These are phyloP conservation scores for Prorocentrum cordatum DNA, from an alignment of 169 alveolate species.

Conservation along the genomic window DNA sequence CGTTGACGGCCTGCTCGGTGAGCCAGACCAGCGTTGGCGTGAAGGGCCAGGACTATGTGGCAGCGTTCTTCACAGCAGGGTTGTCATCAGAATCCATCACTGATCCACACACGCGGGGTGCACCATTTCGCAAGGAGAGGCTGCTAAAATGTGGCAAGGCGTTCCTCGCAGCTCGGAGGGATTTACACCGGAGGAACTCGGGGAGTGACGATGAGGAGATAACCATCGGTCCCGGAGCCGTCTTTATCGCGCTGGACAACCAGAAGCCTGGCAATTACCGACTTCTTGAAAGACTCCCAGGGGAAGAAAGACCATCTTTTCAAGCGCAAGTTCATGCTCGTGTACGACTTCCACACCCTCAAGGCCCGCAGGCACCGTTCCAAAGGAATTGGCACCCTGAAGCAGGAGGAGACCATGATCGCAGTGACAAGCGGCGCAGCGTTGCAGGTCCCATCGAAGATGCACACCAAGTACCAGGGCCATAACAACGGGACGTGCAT, in stretches of 20 bases:
- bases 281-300: neutral
- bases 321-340: neutral
- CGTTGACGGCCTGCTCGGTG: neutral
- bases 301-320: neutral
- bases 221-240: neutral
- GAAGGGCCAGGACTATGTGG: neutral
- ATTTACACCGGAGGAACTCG: neutral
- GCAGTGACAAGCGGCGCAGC: neutral
- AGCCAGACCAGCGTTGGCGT: neutral
- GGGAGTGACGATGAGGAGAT: no score
- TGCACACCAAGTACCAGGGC: neutral
- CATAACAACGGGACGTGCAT: neutral
- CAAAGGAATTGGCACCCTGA: neutral
- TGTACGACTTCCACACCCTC: neutral
- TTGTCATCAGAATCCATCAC: neutral
- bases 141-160: neutral
- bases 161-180: neutral
- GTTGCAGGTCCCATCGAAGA: neutral
- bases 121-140: neutral
- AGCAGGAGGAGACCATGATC: neutral
- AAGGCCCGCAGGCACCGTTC: neutral
- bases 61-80: neutral
- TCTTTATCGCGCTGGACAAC: neutral
- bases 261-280: neutral
- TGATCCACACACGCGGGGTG: neutral